Conservation (phyloP, 108 stramenopile species). For the Cyclostephanos invisitatus region DNA sequence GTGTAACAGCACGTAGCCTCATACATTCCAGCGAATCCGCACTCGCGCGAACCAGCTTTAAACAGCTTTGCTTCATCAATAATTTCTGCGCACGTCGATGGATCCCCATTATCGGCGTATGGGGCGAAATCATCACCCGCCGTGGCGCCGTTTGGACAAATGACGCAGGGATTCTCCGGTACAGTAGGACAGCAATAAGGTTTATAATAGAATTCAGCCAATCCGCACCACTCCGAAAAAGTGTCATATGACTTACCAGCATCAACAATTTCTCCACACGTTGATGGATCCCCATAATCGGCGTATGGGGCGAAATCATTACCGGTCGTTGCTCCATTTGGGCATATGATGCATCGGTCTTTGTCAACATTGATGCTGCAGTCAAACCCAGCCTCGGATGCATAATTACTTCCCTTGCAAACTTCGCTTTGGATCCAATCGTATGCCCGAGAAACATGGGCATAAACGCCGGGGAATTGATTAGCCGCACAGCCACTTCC, state of each 20-base stretch:
- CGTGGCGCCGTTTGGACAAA: constrained; percentile 1
- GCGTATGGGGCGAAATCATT: background rate
- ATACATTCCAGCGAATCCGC: no score
- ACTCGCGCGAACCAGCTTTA: no score
- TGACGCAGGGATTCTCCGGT: background rate
- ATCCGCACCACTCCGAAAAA: background rate
- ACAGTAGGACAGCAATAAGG: background rate
- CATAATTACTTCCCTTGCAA: constrained; percentile 14
- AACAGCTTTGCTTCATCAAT: no score
- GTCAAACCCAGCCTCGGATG: constrained; percentile 17
- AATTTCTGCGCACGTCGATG: no score
- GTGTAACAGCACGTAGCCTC: no score
- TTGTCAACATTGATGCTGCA: background rate
- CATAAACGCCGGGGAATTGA: constrained; percentile 47
- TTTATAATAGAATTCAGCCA: background rate
- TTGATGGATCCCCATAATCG: background rate
- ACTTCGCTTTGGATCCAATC: constrained; percentile 38
- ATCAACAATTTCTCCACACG: background rate
- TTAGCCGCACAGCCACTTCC: constrained; percentile 23
- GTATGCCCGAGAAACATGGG: constrained; percentile 25
- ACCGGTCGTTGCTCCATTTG: background rate
- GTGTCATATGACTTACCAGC: background rate
- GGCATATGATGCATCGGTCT: constrained; percentile 11
- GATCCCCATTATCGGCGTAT: background rate
- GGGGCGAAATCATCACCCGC: background rate